A percentile compares a stretch with the other conserved stretches of the same genome.
Conservation (phyloP, 768 basidiomycete genomes). For the Roridomyces roridus region DNA sequence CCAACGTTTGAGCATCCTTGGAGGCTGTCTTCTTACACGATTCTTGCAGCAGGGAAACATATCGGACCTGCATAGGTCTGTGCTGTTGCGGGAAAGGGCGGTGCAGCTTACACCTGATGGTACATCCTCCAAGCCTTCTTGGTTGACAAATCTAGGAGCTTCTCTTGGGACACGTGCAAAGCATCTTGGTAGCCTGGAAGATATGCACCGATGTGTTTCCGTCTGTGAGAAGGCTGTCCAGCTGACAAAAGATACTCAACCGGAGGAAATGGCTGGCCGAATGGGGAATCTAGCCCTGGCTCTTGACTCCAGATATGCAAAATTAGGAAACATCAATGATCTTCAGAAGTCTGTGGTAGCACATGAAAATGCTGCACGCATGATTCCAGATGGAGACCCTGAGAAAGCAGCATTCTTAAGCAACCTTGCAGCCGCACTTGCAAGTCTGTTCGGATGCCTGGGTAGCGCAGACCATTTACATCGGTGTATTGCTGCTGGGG, state of each 20-base stretch:
- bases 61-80: neutral
- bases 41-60: neutral
- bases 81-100: neutral
- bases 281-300: no score
- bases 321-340: constrained; percentile 8
- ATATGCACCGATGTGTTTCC: constrained; percentile 10
- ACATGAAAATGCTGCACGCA: neutral
- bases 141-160: constrained; percentile 10
- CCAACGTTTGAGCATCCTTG: neutral
- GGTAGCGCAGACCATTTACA: constrained; percentile 8
- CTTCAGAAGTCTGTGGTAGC: constrained; percentile 10
- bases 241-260: neutral
- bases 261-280: neutral
- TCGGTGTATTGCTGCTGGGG: neutral
- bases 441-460: neutral
- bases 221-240: constrained; percentile 2
- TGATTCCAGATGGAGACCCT: constrained; percentile 4
- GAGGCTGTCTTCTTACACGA: neutral
- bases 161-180: neutral
- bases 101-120: constrained; percentile 4
- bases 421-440: constrained; percentile 8
- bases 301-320: no score
- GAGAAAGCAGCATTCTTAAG: neutral
- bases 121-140: neutral
- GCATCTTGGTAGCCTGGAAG: constrained; percentile 5